phyloP scores from a whole-genome alignment of 2,329 filamentous ascomycete species.

The Cercospora nicotianae region DNA sequence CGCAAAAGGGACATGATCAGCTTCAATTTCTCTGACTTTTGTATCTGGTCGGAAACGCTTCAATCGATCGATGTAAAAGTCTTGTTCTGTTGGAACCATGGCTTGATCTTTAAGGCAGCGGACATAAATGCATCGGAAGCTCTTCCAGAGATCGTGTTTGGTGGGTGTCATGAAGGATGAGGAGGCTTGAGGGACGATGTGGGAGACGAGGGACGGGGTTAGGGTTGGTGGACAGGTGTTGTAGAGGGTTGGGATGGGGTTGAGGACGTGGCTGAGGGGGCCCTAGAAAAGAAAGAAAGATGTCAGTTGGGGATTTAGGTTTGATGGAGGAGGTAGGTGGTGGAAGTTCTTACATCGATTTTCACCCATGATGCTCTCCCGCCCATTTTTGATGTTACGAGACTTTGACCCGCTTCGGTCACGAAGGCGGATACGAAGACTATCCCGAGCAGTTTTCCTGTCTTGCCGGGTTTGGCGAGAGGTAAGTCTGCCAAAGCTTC shows the following conservation, averaged over 20 bases:
- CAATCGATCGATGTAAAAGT: slow-evolving; percentile 19
- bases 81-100: slow-evolving; percentile 20
- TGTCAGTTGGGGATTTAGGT: no score
- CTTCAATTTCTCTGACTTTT: slow-evolving; percentile 15
- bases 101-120: slow-evolving; percentile 21
- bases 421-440: slow-evolving; percentile 30
- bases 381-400: slow-evolving; percentile 19
- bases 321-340: background rate
- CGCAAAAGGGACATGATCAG: slow-evolving; percentile 23
- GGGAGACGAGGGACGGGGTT: background rate
- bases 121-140: slow-evolving; percentile 16
- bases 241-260: slow-evolving; percentile 19
- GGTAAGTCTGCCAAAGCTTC: slow-evolving; percentile 23
- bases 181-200: slow-evolving; percentile 19
- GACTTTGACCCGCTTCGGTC: slow-evolving; percentile 19
- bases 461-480: background rate
- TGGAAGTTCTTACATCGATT: slow-evolving; percentile 4
- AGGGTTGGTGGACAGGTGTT: background rate
- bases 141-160: slow-evolving; percentile 19
- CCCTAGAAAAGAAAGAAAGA: slow-evolving; percentile 2
- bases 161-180: slow-evolving; percentile 16
- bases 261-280: slow-evolving; percentile 13
- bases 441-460: slow-evolving; percentile 21
- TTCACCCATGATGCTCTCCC: slow-evolving; percentile 24
- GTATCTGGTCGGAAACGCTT: background rate